These are phyloP conservation scores for Aristolochia fimbriata DNA, from an alignment of 164 flowering plant species.

Conservation along the genomic window DNA sequence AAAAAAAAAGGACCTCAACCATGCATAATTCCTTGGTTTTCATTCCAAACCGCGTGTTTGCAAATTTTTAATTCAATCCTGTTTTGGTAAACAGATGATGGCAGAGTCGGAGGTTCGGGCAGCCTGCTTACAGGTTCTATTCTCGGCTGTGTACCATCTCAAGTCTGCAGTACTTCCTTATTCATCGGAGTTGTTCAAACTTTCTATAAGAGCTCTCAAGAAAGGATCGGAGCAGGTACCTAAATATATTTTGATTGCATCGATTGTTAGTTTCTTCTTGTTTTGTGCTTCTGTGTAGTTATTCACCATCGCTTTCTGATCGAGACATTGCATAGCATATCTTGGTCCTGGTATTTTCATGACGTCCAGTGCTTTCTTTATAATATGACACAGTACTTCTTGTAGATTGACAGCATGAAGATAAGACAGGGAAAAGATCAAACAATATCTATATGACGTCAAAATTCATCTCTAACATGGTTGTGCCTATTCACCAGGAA, in stretches of 20 bases:
- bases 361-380: background rate
- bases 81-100: slow-evolving; percentile 25
- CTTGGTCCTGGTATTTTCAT: background rate
- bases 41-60: too few relatives aligned
- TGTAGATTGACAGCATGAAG: background rate
- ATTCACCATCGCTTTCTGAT: background rate
- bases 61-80: background rate
- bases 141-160: slow-evolving; percentile 75
- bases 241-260: background rate
- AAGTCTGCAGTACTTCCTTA: slow-evolving; percentile 54
- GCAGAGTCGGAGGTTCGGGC: slow-evolving; percentile 47
- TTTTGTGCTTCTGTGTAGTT: background rate
- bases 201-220: slow-evolving; percentile 44
- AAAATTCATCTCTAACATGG: background rate
- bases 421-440: too few relatives aligned
- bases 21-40: too few relatives aligned
- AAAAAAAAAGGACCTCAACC: too few relatives aligned
- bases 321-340: background rate
- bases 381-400: background rate
- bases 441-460: background rate
- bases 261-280: background rate
- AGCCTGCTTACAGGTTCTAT: slow-evolving; percentile 72
- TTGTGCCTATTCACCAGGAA: slow-evolving; percentile 32
- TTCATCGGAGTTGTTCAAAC: slow-evolving; percentile 43
- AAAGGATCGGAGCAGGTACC: slow-evolving; percentile 59